Evolutionary conservation across 192 early-diverging fungal species (phyloP).

Genomic region (Umbelopsis sp.): DNA sequence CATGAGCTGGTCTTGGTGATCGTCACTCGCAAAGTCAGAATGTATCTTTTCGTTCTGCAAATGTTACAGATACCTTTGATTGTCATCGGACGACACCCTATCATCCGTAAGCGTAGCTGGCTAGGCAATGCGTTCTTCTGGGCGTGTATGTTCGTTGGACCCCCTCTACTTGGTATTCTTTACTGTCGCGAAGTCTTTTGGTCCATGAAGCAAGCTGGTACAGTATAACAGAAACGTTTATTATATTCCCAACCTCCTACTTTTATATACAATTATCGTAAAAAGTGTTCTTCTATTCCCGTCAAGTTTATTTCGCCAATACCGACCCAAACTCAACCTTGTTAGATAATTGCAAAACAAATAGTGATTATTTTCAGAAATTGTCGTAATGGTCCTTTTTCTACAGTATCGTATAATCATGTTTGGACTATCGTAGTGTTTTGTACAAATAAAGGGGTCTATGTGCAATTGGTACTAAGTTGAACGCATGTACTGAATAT

Average conservation of each 20-base stretch:
- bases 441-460: no score
- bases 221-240: background rate
- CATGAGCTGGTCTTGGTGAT: constrained; percentile 85
- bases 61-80: constrained; percentile 94
- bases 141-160: constrained; percentile 87
- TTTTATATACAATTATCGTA: no score
- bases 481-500: no score
- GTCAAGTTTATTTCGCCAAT: no score
- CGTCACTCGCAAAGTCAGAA: constrained; percentile 60
- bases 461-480: no score
- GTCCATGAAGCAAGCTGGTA: constrained; percentile 30
- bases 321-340: background rate
- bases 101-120: constrained; percentile 61
- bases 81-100: constrained; percentile 56
- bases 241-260: background rate
- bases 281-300: no score
- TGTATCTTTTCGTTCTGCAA: constrained; percentile 83
- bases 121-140: constrained; percentile 88
- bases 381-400: no score
- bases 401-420: no score
- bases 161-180: constrained; percentile 76
- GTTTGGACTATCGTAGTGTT: no score
- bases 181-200: constrained; percentile 66
- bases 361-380: no score
- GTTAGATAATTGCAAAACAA: no score